These are phyloP conservation scores for Neofusicoccum kwambonambiense DNA, from an alignment of 2,329 filamentous ascomycete species.

Conservation along the genomic window DNA sequence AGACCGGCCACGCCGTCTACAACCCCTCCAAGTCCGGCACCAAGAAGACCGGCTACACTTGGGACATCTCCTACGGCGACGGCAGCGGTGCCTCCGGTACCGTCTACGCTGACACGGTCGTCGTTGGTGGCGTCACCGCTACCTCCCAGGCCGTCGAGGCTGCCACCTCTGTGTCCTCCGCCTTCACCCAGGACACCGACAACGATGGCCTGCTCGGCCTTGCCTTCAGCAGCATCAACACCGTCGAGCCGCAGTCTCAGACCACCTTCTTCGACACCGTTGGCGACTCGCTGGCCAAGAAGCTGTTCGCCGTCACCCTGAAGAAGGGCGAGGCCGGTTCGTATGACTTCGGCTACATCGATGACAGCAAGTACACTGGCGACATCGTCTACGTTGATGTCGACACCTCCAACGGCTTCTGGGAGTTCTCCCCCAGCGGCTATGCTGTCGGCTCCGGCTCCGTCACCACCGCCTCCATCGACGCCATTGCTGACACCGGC, in stretches of 20 bases:
- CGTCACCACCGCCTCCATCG: constrained; percentile 43
- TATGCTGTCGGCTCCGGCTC: constrained; percentile 53
- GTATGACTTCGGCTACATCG: constrained; percentile 61
- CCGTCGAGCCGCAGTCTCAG: constrained; percentile 49
- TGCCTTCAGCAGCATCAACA: constrained; percentile 29
- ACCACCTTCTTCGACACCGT: constrained; percentile 62
- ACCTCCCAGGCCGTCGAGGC: constrained; percentile 64
- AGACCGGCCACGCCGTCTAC: constrained; percentile 60
- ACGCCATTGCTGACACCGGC: constrained; percentile 67
- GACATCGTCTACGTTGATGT: constrained; percentile 56
- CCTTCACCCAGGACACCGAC: constrained; percentile 52
- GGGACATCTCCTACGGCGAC: constrained; percentile 66
- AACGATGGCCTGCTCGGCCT: constrained; percentile 28
- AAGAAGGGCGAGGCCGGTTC: constrained; percentile 46
- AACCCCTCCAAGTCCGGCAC: constrained; percentile 50
- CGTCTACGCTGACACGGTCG: constrained; percentile 66
- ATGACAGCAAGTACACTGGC: constrained; percentile 59
- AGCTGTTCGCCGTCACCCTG: constrained; percentile 59
- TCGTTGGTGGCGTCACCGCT: constrained; percentile 60
- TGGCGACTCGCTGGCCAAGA: constrained; percentile 49
- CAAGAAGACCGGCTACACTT: constrained; percentile 50
- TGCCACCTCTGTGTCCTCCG: constrained; percentile 56
- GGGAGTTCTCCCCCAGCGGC: constrained; percentile 59
- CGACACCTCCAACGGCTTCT: constrained; percentile 60
- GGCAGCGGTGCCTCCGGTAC: constrained; percentile 62